These are phyloP conservation scores for Carallia brachiata DNA, from an alignment of 345 rosid genomes.

Conservation along the genomic window DNA sequence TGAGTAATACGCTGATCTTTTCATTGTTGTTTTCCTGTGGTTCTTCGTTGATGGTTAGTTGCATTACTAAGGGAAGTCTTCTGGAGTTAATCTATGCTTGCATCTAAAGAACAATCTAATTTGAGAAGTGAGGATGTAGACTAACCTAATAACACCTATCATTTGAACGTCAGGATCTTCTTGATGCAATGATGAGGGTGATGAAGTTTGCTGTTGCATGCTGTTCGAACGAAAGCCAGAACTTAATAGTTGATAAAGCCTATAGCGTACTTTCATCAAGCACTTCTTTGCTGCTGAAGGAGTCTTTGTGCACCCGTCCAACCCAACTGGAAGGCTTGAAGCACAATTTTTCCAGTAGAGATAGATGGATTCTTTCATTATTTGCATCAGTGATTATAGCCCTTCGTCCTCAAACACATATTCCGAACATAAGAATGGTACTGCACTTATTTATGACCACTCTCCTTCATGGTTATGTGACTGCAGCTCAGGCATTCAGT, in stretches of 20 bases:
- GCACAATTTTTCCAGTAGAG: conserved; percentile 43
- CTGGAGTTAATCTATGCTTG: neutral
- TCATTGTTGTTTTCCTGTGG: neutral
- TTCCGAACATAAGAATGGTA: conserved; percentile 59
- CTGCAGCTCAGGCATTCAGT: conserved; percentile 84
- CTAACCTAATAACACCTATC: neutral
- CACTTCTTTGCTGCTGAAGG: conserved; percentile 44
- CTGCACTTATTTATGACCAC: conserved; percentile 41
- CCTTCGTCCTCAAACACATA: conserved; percentile 48
- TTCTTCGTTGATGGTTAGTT: neutral
- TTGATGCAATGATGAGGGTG: conserved; percentile 61
- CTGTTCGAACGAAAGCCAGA: conserved; percentile 68
- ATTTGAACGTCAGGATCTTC: conserved; percentile 50
- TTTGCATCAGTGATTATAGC: conserved; percentile 77
- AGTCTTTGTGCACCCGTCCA: conserved; percentile 31
- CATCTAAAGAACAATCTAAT: neutral
- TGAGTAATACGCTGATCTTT: conserved; percentile 24
- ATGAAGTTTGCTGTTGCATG: conserved; percentile 66
- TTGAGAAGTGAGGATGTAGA: neutral
- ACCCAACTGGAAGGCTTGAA: conserved; percentile 35
- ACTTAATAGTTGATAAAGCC: conserved; percentile 56
- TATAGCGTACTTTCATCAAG: conserved; percentile 50
- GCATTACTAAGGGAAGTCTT: neutral
- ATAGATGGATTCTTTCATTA: conserved; percentile 65
- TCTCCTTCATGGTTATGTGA: conserved; percentile 55